Base-by-base conservation (phyloP, 2,329 filamentous ascomycete species). In the Pseudogymnoascus sp. region DNA sequence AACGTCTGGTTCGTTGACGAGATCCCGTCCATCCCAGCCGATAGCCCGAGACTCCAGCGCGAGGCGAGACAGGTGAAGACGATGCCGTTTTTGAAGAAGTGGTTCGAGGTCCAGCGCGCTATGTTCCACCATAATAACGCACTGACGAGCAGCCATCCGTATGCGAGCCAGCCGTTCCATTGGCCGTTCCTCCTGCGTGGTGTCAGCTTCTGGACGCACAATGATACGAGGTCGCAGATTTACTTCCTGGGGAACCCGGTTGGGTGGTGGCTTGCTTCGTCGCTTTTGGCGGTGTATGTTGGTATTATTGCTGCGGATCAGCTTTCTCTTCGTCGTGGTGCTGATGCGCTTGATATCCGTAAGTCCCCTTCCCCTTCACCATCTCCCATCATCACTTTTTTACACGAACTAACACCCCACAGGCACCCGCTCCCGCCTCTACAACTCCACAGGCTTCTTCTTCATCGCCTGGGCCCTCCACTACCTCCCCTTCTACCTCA, bases 41-140 rank as follows among this genome's bases (percentile, higher is more conserved):
- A 91, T 69, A 72, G 69, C 62, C 81, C 84, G 40, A 91, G 95
- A 64, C 85, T 91, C 66, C 78, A 86, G 65, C 95, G 89, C 79
- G 84, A 90, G 66, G 84, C 88, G 71, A 88, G 87, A 70, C 83
- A 93, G 78, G 84, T 93, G 73, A 97, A 96, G 81, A 82, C 82
- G 18, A 76, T 97, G 72, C 88, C 93, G 16, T 99, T 99, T 83
- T 78, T 97, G 68, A 86, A 84, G 72, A 99, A 99, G 80, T 99
- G 93, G 83, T 86, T 97, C 68, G 95, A 99, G 80, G 84, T 99
- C 64, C 95, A 99, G 78, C 87, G 93, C 60, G 91, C 93, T 71
- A 99, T 99, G 93, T 99, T 99, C 84, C 93, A 90, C 84, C 95
- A 99, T 82, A 99, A 99, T 84, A 97, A 93, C 77, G 93, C 96